Evolutionary conservation across 2,329 filamentous ascomycete species (phyloP), one percentile per base, ranked within the genome.

Genomic region (Penicillium sp.): DNA sequence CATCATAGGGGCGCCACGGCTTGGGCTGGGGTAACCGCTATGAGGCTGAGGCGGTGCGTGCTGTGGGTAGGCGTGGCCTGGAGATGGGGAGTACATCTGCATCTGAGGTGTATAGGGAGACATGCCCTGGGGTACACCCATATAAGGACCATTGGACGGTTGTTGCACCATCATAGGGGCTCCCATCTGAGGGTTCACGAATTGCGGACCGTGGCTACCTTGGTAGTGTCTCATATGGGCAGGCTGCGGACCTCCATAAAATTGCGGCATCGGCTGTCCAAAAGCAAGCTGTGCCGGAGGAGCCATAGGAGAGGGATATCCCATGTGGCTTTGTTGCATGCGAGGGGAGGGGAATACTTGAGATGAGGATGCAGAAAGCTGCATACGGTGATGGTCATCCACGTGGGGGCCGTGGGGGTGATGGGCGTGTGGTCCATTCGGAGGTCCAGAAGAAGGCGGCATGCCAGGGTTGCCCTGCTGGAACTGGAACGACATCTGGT

Each of bases 1-100:
- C 93, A 98, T 98, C 88, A 96, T 92, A 2, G 91, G 88, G 13
- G 95, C 91, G 21, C 88, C 87, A 48, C 92, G 86, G 55, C 91
- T 88, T 1, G 93, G 93, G 71, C 93, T 97, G n/a, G 92, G 90
- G 69, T 91, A 96, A 16, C 92, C 91, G 44, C 85, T 90, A 21
- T 88, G 85, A 54, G 80, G 80, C 55, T 82, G 80, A 59, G 79
- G 67, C 39, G 78, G 78, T 61, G 80, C 75, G 21, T 74, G 76
- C 66, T 81, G 80, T 35, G 83, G 82, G 62, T 86, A 86, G 75
- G 88, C 81, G 85, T 92, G 83, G 79, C 90, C 77, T 78, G 90
- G 72, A 70, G 84, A 87, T n/a, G 86, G 86, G 21, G 91, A 88
- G 73, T 95, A 96, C 85, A 96, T 92, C 35, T 82, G 84, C 84